phyloP scores from a whole-genome alignment of 2,329 filamentous ascomycete species.

The Talaromyces sp. region DNA sequence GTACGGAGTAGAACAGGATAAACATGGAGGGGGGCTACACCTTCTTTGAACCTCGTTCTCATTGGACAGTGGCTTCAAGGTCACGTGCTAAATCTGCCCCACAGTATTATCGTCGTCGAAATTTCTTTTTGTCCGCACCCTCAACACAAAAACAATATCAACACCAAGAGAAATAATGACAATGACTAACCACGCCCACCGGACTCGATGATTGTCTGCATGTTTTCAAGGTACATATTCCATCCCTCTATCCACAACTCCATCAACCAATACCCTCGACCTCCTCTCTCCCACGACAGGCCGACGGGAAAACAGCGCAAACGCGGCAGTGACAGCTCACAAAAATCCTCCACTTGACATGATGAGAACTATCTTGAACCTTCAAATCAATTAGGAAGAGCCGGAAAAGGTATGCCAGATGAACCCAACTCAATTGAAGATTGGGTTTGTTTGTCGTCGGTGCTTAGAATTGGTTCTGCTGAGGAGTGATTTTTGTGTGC shows the following conservation, averaged over 20 bases:
- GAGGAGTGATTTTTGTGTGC: slow-evolving; percentile 26
- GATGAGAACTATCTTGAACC: slow-evolving; percentile 47
- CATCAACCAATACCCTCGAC: background rate
- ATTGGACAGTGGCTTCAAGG: background rate
- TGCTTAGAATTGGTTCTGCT: slow-evolving; percentile 51
- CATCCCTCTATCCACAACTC: no score
- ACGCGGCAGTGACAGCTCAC: background rate
- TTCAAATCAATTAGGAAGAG: slow-evolving; percentile 46
- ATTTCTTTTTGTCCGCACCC: background rate
- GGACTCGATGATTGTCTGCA: background rate
- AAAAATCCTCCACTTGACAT: slow-evolving; percentile 25
- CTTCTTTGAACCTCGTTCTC: background rate
- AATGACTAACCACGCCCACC: background rate
- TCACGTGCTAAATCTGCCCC: background rate
- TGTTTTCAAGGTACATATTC: background rate
- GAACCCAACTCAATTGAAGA: slow-evolving; percentile 21
- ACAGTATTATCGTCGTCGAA: background rate
- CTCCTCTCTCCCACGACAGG: background rate
- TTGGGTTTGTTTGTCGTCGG: slow-evolving; percentile 39
- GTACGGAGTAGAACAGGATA: no score
- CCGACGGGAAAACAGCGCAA: background rate
- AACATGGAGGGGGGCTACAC: background rate
- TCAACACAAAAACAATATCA: background rate
- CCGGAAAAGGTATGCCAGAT: slow-evolving; percentile 48
- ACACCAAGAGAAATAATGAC: background rate